Evolutionary conservation across 2,329 filamentous ascomycete species (phyloP), one percentile per base, ranked within the genome.

Genomic region (Trichothecium sympodiale): DNA sequence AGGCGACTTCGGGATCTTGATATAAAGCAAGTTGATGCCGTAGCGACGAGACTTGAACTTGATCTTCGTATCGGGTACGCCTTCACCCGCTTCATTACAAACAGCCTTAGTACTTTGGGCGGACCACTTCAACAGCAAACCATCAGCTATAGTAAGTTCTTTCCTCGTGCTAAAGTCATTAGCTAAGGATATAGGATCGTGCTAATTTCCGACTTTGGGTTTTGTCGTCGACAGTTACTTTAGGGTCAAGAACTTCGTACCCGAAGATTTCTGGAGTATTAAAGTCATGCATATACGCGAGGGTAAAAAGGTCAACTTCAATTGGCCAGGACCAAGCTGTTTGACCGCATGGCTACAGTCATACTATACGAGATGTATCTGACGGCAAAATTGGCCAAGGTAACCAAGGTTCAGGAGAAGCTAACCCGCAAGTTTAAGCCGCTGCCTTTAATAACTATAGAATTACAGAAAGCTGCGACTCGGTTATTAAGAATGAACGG

Each of bases 171-270:
- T 9, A 31, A 14, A 8, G 12, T 5, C 13, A 13, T 9, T 30
- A 16, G 29, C 42, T 51, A 5, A 46, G 34, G 13, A 4, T 10
- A 15, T 29, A 84, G 84, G 74, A 12, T 94, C 88, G 4, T 98
- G 91, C 46, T 91, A 98, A 55, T 98, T 98, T 50, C 91, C 91
- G 2, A 96, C 91, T 0, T 68, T 98, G 5, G 91, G 91, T 0
- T 98, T 98, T 46, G 89, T 98, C 2, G 91, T 98, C 6, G 91
- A 98, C 57, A 77, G 89, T 33, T 98, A 96, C 56, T 85, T 94
- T 48, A 79, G 84, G 34, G 91, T 98, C 35, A 80, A 85, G 43
- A 94, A 94, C 47, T 98, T 98, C 56, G 78, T 91, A 1, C 83
- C 89, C 0, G 91, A 98, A 53, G 65, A 74, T 0, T 98, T 96